These are phyloP conservation scores for Metarhizium humberi DNA, from an alignment of 2,329 filamentous ascomycete genomes.

Conservation along the genomic window DNA sequence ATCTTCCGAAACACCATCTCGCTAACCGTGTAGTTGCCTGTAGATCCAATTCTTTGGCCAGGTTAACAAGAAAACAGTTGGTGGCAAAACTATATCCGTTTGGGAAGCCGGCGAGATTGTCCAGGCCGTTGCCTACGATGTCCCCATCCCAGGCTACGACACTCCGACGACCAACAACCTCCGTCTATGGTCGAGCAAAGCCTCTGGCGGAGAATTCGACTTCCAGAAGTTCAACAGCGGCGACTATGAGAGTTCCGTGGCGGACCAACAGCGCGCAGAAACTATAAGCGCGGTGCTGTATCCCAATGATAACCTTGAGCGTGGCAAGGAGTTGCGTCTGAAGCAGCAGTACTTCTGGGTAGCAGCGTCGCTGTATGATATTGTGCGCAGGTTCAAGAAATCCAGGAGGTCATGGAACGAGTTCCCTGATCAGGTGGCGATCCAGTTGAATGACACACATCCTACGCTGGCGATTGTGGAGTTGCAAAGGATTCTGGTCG, in stretches of 20 bases:
- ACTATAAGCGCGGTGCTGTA: slow-evolving; percentile 97
- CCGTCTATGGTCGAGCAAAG: slow-evolving; percentile 94
- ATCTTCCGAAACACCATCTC: background rate
- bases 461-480: slow-evolving; percentile 95
- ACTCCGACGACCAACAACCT: slow-evolving; percentile 94
- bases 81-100: slow-evolving; percentile 62
- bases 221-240: slow-evolving; percentile 99
- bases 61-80: slow-evolving; percentile 63
- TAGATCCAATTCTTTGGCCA: slow-evolving; percentile 88
- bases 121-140: slow-evolving; percentile 86
- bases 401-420: slow-evolving; percentile 81
- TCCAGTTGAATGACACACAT: slow-evolving; percentile 97
- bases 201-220: slow-evolving; percentile 93
- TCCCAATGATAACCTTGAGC: slow-evolving; percentile 93
- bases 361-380: slow-evolving; percentile 90
- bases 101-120: slow-evolving; percentile 96
- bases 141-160: slow-evolving; percentile 81
- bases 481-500: slow-evolving; percentile 83
- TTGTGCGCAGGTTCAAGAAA: slow-evolving; percentile 97
- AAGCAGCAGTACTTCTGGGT: slow-evolving; percentile 99
- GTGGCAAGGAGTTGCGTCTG: slow-evolving; percentile 90
- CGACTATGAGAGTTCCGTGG: slow-evolving; percentile 95
- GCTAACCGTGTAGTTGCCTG: background rate
- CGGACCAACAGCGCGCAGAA: slow-evolving; percentile 97
- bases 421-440: slow-evolving; percentile 90